Base-by-base conservation (phyloP, 2,329 filamentous ascomycete genomes). In the Neurospora crassa region DNA sequence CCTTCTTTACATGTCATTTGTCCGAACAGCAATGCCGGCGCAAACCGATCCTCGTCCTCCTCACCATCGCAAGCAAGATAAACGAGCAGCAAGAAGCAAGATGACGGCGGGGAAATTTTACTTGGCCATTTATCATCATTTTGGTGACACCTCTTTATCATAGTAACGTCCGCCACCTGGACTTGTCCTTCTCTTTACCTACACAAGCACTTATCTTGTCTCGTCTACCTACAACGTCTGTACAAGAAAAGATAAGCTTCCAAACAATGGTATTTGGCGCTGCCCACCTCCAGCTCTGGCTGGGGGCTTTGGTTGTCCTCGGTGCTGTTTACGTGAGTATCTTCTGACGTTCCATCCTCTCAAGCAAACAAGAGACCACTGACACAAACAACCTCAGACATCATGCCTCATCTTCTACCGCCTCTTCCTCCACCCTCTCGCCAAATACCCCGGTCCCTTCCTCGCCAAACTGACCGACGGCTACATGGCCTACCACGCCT, bases 401-500 rank as follows among this genome's bases (percentile, higher is more conserved):
- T 72, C 79, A 70, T 80, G 79, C 53, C 76, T 88, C 40, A 77
- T 84, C 69, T 75, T 88, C 63, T 90, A 91, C 77, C 83, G 88
- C 70, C 75, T 90, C 71, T 88, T 84, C 78, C 87, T 91, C 78
- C 89, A 91, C 76, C 89, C 89, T 3, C 80, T 91, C 11, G 85
- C 88, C 20, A 88, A 86, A 71, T 90, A 90, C 74, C 90, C 89
- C 1, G 90, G 89, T 1, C 90, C 90, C 0, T 81, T 90, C 68
- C 77, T 90, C 59, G 88, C 87, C 71, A 90, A 88, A 77, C 79
- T 91, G 75, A 89, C 89, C n/a, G 85, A 89, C 76, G 87, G 82
- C 74, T 87, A 90, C 76, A 87, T 90, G 78, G 86, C 91, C 40
- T 94, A 92, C 79, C 89, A 93, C 75, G 91, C 91, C 68, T 92